Evolutionary conservation across 331 rosid genomes (phyloP).

Genomic region (Malus hybrid): DNA sequence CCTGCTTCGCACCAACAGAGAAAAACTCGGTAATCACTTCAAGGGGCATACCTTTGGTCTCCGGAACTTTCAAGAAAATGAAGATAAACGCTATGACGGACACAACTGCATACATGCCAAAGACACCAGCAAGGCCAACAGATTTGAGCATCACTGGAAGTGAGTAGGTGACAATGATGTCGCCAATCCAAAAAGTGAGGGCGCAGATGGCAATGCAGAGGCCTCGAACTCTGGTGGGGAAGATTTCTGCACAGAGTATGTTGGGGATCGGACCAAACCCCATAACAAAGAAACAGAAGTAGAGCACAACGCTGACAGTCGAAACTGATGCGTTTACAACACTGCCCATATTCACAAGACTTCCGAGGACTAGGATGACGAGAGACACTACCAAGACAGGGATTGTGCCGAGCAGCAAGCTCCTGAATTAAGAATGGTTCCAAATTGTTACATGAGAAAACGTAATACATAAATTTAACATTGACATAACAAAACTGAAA

Average conservation of each 20-base stretch:
- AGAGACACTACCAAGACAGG: slow-evolving; percentile 62
- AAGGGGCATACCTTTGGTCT: slow-evolving; percentile 92
- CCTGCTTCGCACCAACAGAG: slow-evolving; percentile 69
- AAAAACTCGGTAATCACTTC: slow-evolving; percentile 84
- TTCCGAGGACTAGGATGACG: slow-evolving; percentile 46
- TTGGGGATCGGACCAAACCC: slow-evolving; percentile 87
- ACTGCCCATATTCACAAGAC: slow-evolving; percentile 50
- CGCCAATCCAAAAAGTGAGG: slow-evolving; percentile 76
- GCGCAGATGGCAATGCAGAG: slow-evolving; percentile 86
- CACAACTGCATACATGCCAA: slow-evolving; percentile 68
- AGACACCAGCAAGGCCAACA: slow-evolving; percentile 70
- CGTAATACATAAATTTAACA: not conserved
- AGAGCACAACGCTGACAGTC: slow-evolving; percentile 57
- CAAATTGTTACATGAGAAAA: not conserved
- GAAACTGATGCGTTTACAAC: slow-evolving; percentile 61
- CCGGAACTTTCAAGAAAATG: slow-evolving; percentile 72
- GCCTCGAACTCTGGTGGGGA: slow-evolving; percentile 81
- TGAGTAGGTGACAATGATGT: slow-evolving; percentile 73
- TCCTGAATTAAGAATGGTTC: slow-evolving; percentile 35
- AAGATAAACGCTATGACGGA: slow-evolving; percentile 64
- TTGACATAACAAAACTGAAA: not conserved
- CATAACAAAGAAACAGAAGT: slow-evolving; percentile 76
- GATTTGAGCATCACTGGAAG: slow-evolving; percentile 81
- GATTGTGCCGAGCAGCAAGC: slow-evolving; percentile 58
- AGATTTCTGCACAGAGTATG: slow-evolving; percentile 79